Base-by-base conservation (phyloP, 306 rosid species). In the Castanopsis chinensis region DNA sequence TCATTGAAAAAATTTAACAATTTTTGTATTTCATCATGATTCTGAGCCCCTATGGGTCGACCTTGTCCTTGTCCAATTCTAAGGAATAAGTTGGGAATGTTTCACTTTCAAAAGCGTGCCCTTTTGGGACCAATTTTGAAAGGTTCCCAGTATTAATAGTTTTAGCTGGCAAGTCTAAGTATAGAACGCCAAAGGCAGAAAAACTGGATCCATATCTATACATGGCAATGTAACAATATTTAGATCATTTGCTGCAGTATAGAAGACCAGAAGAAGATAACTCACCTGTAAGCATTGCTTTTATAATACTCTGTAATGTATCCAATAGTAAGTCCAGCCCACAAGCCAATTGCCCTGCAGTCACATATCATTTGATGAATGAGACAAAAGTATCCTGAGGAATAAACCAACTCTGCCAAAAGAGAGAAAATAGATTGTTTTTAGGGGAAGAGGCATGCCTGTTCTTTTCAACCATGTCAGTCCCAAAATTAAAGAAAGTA, bases 401-500 rank as follows among this genome's bases (percentile, higher is more conserved):
- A 56, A 69, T 2, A n/a, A 70, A 76, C 5, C 35, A 73, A 41
- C 13, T 25, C 27, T 35, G 7, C 53, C 57, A 5, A 33, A 21
- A 25, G n/a, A 25, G 54, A 76, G 7, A 37, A 82, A 35, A 32
- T 23, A 20, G 45, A 69, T 43, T 13, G 53, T 64, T 25, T 33
- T 3, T 14, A 20, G 45, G 55, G 56, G 28, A 67, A 8, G 45
- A 45, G 63, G 58, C 81, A 18, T 89, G 87, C 96, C 91, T 81
- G 83, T 89, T 91, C 83, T 86, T 91, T 71, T 86, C 96, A n/a
- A 73, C 76, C 79, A 86, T 83, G 59, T 45, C 59, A 73, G 75
- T 68, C 53, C 91, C 91, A 52, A 89, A 91, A 79, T 88, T 78
- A 71, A 79, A 89, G 74, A 91, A 85, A 72, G 93, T 84, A 82